Conservation (phyloP, 306 rosid genomes). For the Sphenostylis stenocarpa region DNA sequence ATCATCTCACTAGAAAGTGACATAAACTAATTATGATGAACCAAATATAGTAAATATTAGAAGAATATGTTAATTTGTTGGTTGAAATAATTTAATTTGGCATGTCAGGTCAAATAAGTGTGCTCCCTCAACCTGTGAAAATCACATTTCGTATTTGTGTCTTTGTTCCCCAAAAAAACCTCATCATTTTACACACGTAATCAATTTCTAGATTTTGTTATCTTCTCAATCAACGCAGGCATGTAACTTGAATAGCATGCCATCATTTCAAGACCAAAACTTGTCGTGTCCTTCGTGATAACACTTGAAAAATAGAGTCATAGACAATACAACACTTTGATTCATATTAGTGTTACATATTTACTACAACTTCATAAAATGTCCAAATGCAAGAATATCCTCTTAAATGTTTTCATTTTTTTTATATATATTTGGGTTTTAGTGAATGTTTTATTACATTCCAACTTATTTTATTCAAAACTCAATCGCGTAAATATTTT, state of each 20-base stretch:
- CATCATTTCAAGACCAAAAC: slow-evolving; percentile 9
- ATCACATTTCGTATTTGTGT: neutral
- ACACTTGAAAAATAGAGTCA: neutral
- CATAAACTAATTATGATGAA: neutral
- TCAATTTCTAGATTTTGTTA: neutral
- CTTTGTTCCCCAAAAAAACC: neutral
- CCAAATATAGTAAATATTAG: slow-evolving; percentile 35
- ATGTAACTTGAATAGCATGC: neutral
- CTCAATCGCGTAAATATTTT: no score
- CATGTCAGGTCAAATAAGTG: neutral
- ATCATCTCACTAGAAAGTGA: slow-evolving; percentile 35
- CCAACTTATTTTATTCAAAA: no score
- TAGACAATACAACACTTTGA: no score
- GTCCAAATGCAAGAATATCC: no score
- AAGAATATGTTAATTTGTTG: neutral
- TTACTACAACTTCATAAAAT: no score
- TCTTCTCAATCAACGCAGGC: slow-evolving; percentile 16
- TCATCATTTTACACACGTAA: neutral
- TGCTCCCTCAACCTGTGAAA: neutral
- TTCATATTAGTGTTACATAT: no score
- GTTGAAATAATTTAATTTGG: neutral
- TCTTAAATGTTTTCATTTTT: no score
- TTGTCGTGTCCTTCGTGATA: neutral
- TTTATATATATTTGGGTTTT: no score
- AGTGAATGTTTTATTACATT: no score